Conservation (phyloP, 495 filamentous ascomycete genomes). For the Lichenothelia convexa region DNA sequence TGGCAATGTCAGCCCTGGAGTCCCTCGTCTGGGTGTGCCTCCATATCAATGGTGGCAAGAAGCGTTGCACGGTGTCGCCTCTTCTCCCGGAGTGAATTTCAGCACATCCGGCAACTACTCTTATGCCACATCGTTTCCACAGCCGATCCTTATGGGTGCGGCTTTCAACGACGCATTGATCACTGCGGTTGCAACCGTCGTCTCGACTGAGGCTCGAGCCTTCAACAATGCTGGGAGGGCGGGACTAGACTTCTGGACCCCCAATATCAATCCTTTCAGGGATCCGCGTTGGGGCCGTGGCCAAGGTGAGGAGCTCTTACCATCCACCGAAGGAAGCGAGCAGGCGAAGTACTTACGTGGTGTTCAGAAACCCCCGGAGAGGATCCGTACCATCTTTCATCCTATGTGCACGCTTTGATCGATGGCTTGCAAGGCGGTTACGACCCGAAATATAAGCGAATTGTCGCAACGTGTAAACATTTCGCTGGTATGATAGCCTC, state of each 20-base stretch:
- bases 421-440: slow-evolving; percentile 39
- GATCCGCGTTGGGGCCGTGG: slow-evolving; percentile 21
- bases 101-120: slow-evolving; percentile 29
- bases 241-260: slow-evolving; percentile 16
- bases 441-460: slow-evolving; percentile 27
- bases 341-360: too few relatives aligned
- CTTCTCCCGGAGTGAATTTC: slow-evolving; percentile 32
- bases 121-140: slow-evolving; percentile 44
- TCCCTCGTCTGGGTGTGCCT: slow-evolving; percentile 37
- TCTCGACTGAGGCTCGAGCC: slow-evolving; percentile 47
- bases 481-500: slow-evolving; percentile 28
- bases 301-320: slow-evolving; percentile 13
- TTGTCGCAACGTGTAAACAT: slow-evolving; percentile 49
- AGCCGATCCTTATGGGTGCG: slow-evolving; percentile 39
- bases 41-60: slow-evolving; percentile 35
- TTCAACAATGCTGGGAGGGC: slow-evolving; percentile 38
- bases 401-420: slow-evolving; percentile 40
- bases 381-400: slow-evolving; percentile 36
- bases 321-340: too few relatives aligned
- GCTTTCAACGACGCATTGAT: slow-evolving; percentile 43
- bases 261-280: slow-evolving; percentile 18
- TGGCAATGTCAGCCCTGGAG: slow-evolving; percentile 33
- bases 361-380: slow-evolving; percentile 39
- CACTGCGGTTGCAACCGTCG: slow-evolving; percentile 33
- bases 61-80: slow-evolving; percentile 40